Conservation (phyloP, 2,329 filamentous ascomycete species). For the Ploettnerulaceae sp. region DNA sequence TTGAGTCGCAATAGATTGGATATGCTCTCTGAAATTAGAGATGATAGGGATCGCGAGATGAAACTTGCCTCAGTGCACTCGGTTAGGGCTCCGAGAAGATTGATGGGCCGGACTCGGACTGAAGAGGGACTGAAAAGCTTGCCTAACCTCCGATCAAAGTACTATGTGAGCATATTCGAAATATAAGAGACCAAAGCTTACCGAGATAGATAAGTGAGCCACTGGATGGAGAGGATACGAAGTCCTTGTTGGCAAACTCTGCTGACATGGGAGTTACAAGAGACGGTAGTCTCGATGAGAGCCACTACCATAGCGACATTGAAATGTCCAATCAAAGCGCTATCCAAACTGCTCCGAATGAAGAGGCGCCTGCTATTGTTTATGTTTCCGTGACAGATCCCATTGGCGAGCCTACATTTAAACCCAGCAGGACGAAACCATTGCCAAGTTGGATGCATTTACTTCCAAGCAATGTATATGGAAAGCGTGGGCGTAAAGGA, state of each 20-base stretch:
- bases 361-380: conserved; percentile 29
- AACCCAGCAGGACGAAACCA: conserved; percentile 46
- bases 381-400: conserved; percentile 50
- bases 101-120: conserved; percentile 5
- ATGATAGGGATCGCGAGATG: conserved; percentile 17
- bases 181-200: background rate
- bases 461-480: conserved; percentile 27
- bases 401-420: conserved; percentile 43
- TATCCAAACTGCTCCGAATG: background rate
- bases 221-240: conserved; percentile 5
- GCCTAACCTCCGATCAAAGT: conserved; percentile 7
- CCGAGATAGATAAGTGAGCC: background rate
- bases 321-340: conserved; percentile 5
- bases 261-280: conserved; percentile 19
- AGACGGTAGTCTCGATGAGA: conserved; percentile 18
- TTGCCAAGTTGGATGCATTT: conserved; percentile 40
- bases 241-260: conserved; percentile 20
- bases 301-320: conserved; percentile 11
- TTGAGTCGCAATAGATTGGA: conserved; percentile 43
- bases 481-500: conserved; percentile 13
- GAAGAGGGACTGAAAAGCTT: conserved; percentile 14
- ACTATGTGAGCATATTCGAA: background rate
- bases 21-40: conserved; percentile 25
- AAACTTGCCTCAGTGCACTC: conserved; percentile 1
- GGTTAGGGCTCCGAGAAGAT: background rate